Conservation (phyloP, 2,329 filamentous ascomycete genomes). For the Xylariales sp. region DNA sequence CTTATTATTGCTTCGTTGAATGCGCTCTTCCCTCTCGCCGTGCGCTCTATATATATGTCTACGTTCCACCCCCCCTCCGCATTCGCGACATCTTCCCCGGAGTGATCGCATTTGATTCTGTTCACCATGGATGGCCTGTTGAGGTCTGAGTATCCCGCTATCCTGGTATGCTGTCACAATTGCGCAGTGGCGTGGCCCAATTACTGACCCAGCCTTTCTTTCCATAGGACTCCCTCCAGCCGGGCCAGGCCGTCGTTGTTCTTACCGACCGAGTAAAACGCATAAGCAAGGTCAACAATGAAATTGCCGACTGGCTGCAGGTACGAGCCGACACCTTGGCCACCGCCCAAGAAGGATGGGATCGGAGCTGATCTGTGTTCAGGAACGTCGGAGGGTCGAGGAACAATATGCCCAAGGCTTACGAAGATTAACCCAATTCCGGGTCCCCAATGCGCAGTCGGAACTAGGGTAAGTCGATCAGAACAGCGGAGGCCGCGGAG, state of each 20-base stretch:
- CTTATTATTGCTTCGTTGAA: conserved; percentile 27
- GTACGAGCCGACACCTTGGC: conserved; percentile 62
- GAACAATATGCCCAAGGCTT: conserved; percentile 87
- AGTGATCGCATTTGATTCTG: conserved; percentile 47
- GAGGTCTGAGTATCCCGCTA: conserved; percentile 89
- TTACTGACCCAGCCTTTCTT: conserved; percentile 34
- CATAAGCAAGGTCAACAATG: conserved; percentile 85
- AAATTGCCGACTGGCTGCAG: conserved; percentile 97
- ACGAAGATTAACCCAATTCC: conserved; percentile 81
- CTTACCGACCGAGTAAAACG: conserved; percentile 89
- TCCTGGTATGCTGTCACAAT: conserved; percentile 77
- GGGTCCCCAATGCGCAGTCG: conserved; percentile 77
- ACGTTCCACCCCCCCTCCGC: conserved; percentile 45
- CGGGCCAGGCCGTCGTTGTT: conserved; percentile 81
- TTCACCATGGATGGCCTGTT: conserved; percentile 77
- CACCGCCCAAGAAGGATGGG: not conserved
- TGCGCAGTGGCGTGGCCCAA: conserved; percentile 15
- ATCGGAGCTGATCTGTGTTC: conserved; percentile 37
- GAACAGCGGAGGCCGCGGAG: not conserved
- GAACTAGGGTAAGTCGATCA: conserved; percentile 81
- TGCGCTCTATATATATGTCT: conserved; percentile 42
- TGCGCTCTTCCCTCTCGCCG: conserved; percentile 20
- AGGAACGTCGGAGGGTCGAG: conserved; percentile 94
- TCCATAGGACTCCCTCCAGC: conserved; percentile 79
- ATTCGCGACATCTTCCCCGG: conserved; percentile 45